phyloP scores from a whole-genome alignment of 371 early-diverging fungal species.

The Mortierella sp. region DNA sequence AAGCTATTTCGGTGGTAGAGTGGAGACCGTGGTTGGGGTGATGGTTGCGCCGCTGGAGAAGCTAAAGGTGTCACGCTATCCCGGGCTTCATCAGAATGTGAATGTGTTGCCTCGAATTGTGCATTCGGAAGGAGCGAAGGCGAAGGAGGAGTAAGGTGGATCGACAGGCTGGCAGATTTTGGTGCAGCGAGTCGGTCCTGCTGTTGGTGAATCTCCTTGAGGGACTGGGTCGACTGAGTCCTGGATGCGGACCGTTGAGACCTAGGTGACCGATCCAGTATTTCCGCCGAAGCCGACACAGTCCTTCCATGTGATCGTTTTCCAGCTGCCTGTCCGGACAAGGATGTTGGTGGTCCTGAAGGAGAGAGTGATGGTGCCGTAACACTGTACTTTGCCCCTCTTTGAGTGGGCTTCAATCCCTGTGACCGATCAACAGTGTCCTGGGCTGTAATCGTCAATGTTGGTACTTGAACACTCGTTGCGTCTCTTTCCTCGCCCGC shows the following conservation, averaged over 20 bases:
- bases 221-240: slow-evolving; percentile 27
- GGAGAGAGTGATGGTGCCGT: slow-evolving; percentile 12
- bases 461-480: not conserved
- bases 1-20: slow-evolving; percentile 20
- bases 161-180: slow-evolving; percentile 15
- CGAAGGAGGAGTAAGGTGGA: slow-evolving; percentile 38
- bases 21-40: slow-evolving; percentile 27
- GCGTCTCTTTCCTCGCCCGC: not conserved
- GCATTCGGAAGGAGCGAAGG: slow-evolving; percentile 18
- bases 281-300: slow-evolving; percentile 33
- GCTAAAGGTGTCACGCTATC: slow-evolving; percentile 9
- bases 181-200: slow-evolving; percentile 7
- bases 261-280: slow-evolving; percentile 7
- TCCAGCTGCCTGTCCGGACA: not conserved
- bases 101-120: not conserved
- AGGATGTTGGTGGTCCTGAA: slow-evolving; percentile 21
- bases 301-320: slow-evolving; percentile 29
- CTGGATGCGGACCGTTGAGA: not conserved
- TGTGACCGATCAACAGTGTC: not conserved
- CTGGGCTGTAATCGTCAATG: not conserved
- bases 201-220: slow-evolving; percentile 14
- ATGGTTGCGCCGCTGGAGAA: not conserved
- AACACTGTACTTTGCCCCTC: not conserved
- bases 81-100: not conserved
- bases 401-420: not conserved